phyloP scores from a whole-genome alignment of 352 stramenopile species.

The Phytophthora cactorum region DNA sequence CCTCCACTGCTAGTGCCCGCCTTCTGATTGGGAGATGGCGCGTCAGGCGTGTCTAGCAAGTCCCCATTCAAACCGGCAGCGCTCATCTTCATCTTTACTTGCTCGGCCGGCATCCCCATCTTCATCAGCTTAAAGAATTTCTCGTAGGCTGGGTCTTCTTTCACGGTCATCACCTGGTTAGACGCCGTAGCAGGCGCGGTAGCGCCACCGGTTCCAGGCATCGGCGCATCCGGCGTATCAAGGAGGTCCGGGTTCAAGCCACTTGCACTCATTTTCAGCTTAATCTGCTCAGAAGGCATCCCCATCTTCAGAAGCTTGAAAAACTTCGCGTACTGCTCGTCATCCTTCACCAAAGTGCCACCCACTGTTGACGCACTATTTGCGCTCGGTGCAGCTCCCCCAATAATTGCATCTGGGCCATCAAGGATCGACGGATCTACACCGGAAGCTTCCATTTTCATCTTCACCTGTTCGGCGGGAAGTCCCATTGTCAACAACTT shows the following conservation, averaged over 20 bases:
- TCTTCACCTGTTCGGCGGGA: slow-evolving; percentile 81
- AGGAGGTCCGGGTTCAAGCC: slow-evolving; percentile 91
- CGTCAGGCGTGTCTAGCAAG: slow-evolving; percentile 72
- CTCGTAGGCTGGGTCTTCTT: slow-evolving; percentile 92
- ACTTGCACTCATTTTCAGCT: slow-evolving; percentile 95
- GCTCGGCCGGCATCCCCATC: slow-evolving; percentile 89
- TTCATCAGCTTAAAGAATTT: slow-evolving; percentile 97
- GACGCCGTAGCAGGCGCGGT: slow-evolving; percentile 3
- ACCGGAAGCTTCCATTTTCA: slow-evolving; percentile 85
- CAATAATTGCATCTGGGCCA: slow-evolving; percentile 70
- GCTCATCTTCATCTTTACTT: slow-evolving; percentile 94
- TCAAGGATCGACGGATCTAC: slow-evolving; percentile 75
- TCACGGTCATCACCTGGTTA: slow-evolving; percentile 70
- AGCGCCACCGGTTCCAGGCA: slow-evolving; percentile 58
- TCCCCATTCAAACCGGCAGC: slow-evolving; percentile 74
- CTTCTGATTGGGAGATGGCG: slow-evolving; percentile 75
- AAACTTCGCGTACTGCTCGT: slow-evolving; percentile 93
- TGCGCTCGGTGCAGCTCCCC: slow-evolving; percentile 30
- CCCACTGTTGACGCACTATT: slow-evolving; percentile 7
- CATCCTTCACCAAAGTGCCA: slow-evolving; percentile 64
- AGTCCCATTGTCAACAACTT: slow-evolving; percentile 85
- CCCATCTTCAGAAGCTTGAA: slow-evolving; percentile 97
- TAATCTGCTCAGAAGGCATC: slow-evolving; percentile 93
- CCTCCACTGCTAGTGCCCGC: slow-evolving; percentile 19
- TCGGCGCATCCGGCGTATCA: slow-evolving; percentile 87